Conservation (phyloP, 2,329 filamentous ascomycete genomes). For the Trichoderma polysporum region DNA sequence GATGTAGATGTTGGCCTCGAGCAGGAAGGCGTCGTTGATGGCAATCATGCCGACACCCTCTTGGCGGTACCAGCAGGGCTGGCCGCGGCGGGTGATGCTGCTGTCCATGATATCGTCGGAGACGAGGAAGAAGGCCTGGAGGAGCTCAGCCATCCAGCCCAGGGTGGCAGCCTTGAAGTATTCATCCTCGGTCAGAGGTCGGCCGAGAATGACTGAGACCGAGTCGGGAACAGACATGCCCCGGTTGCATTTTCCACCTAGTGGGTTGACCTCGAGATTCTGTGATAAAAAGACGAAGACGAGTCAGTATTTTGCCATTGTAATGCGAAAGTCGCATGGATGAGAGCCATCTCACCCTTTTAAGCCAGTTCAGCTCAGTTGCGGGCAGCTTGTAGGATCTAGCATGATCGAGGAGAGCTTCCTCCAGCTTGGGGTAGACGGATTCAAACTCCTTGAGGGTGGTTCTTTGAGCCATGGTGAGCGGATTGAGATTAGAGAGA, state of each 20-base stretch:
- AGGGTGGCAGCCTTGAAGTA: slow-evolving; percentile 86
- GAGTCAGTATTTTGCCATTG: not conserved
- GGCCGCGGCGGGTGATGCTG: slow-evolving; percentile 89
- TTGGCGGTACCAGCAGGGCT: slow-evolving; percentile 95
- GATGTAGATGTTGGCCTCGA: slow-evolving; percentile 86
- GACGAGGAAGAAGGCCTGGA: slow-evolving; percentile 98
- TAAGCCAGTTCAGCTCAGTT: slow-evolving; percentile 81
- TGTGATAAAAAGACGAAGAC: not conserved
- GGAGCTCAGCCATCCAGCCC: slow-evolving; percentile 96
- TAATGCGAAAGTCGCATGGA: not conserved
- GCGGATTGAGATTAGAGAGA: not conserved
- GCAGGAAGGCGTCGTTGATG: slow-evolving; percentile 98
- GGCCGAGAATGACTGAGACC: slow-evolving; percentile 71
- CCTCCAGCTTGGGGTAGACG: slow-evolving; percentile 81
- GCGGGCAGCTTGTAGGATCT: slow-evolving; percentile 79
- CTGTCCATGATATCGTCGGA: slow-evolving; percentile 98
- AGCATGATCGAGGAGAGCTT: slow-evolving; percentile 77
- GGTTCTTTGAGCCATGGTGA: slow-evolving; percentile 65
- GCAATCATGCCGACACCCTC: slow-evolving; percentile 89
- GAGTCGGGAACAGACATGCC: slow-evolving; percentile 98
- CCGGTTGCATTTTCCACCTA: slow-evolving; percentile 97
- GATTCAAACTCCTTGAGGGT: slow-evolving; percentile 85
- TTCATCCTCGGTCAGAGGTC: slow-evolving; percentile 73
- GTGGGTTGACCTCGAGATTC: slow-evolving; percentile 74
- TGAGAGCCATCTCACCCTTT: slow-evolving; percentile 58